Conservation (phyloP, 140 eudicot species). For the Bidens hawaiensis region DNA sequence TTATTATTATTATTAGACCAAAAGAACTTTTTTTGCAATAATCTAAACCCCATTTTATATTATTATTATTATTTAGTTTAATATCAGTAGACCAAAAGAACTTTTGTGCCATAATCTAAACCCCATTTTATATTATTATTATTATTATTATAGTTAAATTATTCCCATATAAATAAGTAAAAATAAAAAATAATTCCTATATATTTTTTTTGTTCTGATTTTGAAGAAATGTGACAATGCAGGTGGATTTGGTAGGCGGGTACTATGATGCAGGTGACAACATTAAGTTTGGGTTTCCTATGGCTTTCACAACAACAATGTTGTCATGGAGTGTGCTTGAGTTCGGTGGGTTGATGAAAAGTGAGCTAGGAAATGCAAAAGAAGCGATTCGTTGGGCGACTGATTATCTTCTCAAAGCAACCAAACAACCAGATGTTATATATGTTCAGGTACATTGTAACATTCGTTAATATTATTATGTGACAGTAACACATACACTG, state of each 20-base stretch:
- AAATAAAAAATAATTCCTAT: too few species aligned
- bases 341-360: conserved; percentile 91
- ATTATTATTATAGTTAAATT: too few species aligned
- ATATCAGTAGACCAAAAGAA: too few species aligned
- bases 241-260: conserved; percentile 99
- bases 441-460: conserved; percentile 73
- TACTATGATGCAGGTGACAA: conserved; percentile 97
- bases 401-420: conserved; percentile 94
- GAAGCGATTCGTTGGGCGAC: conserved; percentile 92
- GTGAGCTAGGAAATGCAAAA: conserved; percentile 70
- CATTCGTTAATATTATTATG: too few species aligned
- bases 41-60: too few species aligned
- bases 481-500: too few species aligned
- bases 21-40: too few species aligned
- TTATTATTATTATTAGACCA: too few species aligned
- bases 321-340: conserved; percentile 97
- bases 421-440: conserved; percentile 77
- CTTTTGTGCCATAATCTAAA: too few species aligned
- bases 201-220: conserved; percentile 6
- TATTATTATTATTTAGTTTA: too few species aligned
- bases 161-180: too few species aligned
- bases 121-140: too few species aligned
- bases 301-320: conserved; percentile 99
- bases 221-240: conserved; percentile 43
- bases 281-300: conserved; percentile 92